Conservation (phyloP, 768 basidiomycete genomes). For the Grammothele lineata region DNA sequence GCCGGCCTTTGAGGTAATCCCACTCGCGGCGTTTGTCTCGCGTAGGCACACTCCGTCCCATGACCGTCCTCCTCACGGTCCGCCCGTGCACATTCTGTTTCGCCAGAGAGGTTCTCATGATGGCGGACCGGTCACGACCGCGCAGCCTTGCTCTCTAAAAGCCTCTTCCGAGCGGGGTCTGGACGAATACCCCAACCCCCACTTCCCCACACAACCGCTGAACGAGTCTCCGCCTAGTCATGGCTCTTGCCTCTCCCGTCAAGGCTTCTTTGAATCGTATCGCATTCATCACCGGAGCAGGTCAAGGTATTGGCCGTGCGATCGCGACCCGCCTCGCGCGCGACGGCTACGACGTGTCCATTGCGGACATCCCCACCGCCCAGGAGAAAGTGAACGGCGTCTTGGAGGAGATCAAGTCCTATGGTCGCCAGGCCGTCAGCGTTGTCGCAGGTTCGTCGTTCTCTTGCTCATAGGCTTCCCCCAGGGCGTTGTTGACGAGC, state of each 20-base stretch:
- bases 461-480: neutral
- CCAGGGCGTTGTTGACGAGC: neutral
- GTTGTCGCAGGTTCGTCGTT: slow-evolving; percentile 22
- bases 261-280: slow-evolving; percentile 28
- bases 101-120: neutral
- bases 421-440: slow-evolving; percentile 27
- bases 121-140: neutral
- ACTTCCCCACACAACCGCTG: too few relatives aligned
- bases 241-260: slow-evolving; percentile 20
- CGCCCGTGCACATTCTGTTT: neutral
- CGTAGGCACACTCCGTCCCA: neutral
- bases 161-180: too few relatives aligned
- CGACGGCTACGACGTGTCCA: slow-evolving; percentile 44
- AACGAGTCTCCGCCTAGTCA: neutral
- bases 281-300: slow-evolving; percentile 42
- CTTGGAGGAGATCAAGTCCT: slow-evolving; percentile 26
- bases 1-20: too few relatives aligned
- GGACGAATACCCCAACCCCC: too few relatives aligned
- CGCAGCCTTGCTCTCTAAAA: neutral
- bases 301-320: slow-evolving; percentile 45
- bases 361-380: slow-evolving; percentile 38
- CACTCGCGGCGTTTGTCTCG: too few relatives aligned
- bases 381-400: slow-evolving; percentile 21
- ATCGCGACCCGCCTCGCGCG: slow-evolving; percentile 43
- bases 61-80: neutral